Base-by-base conservation (phyloP, 2,329 filamentous ascomycete genomes). In the Fusarium nanum region DNA sequence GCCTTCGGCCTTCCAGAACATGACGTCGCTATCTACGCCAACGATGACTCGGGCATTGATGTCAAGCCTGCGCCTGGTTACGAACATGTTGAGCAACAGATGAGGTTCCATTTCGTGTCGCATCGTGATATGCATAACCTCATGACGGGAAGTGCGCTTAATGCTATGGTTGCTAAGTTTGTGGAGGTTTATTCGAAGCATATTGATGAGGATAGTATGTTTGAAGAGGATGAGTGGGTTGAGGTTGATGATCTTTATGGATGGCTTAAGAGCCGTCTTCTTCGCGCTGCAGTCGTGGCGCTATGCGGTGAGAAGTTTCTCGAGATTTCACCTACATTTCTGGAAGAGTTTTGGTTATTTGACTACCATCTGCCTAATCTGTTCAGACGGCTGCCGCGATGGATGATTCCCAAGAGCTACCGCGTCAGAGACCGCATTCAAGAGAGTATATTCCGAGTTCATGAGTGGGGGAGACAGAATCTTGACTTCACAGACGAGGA, bases 301-400 rank as follows among this genome's bases (percentile, higher is more conserved):
- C 4, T 72, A 2, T 72, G 66, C 4, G 69, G 69, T 1, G 57
- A 72, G 1, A 49, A 40, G 23, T 72, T 75, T 9, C 47, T 75
- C 0, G 55, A 75, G 10, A 32, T 71, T 3, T 61, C 63, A 0
- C 73, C 73, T 0, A 46, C 25, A 5, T 64, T 75, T 4, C 44
- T 67, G 1, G 25, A 56, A 1, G 63, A 73, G 4, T 75, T 75
- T 4, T 75, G 73, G 73, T 10, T 20, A 0, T 75, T 73, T 11
- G 73, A 75, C 12, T 56, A 58, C 2, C 71, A 64, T 5, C 41
- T 75, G 0, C 69, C 71, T 0, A 66, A 34, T 5, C 41, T 75
- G 2, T 65, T 75, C 34, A 75, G 59, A 14, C 56, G 68, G 11
- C 11, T 73, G 8, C 73, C 73, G 0, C 49, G 40, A 7, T 73